These are phyloP conservation scores for Cordyceps cicadae DNA, from an alignment of 2,329 filamentous ascomycete species.

Conservation along the genomic window DNA sequence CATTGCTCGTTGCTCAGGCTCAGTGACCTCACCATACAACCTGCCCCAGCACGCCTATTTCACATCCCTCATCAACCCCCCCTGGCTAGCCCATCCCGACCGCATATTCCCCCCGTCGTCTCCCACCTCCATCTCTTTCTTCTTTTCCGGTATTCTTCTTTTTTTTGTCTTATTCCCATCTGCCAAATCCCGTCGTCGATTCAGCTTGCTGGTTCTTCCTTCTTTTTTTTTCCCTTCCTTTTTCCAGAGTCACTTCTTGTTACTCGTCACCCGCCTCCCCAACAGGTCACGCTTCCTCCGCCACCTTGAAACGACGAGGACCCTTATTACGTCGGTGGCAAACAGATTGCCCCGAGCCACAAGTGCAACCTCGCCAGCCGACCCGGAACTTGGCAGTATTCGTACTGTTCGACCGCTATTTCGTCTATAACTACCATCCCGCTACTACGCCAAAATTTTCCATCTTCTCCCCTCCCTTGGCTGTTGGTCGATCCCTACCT, in stretches of 20 bases:
- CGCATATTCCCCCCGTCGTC: not conserved
- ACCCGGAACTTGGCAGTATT: not conserved
- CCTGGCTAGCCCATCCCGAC: not conserved
- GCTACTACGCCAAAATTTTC: not conserved
- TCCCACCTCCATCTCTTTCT: not conserved
- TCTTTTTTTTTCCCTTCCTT: not conserved
- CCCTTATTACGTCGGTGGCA: conserved; percentile 12
- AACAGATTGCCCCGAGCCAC: not conserved
- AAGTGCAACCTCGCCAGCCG: not conserved
- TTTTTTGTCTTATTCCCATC: not conserved
- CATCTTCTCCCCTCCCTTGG: not conserved
- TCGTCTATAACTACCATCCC: not conserved
- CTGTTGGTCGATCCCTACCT: not conserved
- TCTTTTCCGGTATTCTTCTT: not conserved
- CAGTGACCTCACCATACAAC: not conserved
- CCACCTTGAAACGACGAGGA: conserved; percentile 3
- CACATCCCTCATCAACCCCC: not conserved
- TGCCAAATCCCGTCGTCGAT: not conserved
- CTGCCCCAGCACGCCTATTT: not conserved
- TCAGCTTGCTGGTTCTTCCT: not conserved
- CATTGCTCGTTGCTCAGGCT: too few species aligned
- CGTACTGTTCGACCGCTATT: not conserved
- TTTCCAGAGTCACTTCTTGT: not conserved
- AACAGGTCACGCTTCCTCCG: conserved; percentile 1
- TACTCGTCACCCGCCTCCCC: not conserved